Evolutionary conservation across 768 basidiomycete species (phyloP).

Genomic region (Russula abietina): DNA sequence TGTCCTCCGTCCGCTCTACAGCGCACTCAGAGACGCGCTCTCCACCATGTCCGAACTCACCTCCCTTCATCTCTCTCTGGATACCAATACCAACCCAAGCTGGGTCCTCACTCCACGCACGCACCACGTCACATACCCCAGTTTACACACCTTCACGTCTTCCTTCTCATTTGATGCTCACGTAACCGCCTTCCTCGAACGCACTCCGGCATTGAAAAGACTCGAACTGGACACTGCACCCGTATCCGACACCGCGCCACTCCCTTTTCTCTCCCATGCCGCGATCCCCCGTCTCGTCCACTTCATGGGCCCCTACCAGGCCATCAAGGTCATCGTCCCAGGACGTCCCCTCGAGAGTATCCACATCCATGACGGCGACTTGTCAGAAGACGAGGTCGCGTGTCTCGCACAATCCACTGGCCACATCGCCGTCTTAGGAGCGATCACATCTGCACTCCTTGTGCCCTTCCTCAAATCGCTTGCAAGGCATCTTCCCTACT

Average conservation of each 20-base stretch:
- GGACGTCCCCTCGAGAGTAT: constrained; percentile 61
- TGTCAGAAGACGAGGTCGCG: constrained; percentile 51
- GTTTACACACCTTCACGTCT: constrained; percentile 50
- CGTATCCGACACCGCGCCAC: constrained; percentile 24
- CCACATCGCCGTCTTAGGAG: constrained; percentile 50
- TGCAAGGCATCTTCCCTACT: constrained; percentile 49
- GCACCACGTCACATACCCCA: constrained; percentile 35
- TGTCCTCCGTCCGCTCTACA: constrained; percentile 45
- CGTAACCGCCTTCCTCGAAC: constrained; percentile 53
- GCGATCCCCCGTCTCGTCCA: constrained; percentile 44
- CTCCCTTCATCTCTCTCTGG: constrained; percentile 48
- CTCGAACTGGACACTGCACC: constrained; percentile 47
- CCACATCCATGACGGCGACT: constrained; percentile 54
- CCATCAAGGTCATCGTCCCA: constrained; percentile 52
- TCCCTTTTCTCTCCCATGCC: constrained; percentile 29
- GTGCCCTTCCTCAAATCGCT: constrained; percentile 53
- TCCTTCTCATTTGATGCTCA: constrained; percentile 56
- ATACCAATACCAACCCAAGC: constrained; percentile 37
- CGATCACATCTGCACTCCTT: constrained; percentile 53
- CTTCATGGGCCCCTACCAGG: constrained; percentile 55
- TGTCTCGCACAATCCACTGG: constrained; percentile 46
- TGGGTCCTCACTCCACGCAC: constrained; percentile 43
- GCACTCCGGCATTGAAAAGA: constrained; percentile 47
- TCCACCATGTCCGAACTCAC: constrained; percentile 54
- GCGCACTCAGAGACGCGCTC: constrained; percentile 47